Evolutionary conservation across 169 alveolate species (phyloP), one percentile per base, ranked within the genome.

Genomic region (Theileria luwenshuni): DNA sequence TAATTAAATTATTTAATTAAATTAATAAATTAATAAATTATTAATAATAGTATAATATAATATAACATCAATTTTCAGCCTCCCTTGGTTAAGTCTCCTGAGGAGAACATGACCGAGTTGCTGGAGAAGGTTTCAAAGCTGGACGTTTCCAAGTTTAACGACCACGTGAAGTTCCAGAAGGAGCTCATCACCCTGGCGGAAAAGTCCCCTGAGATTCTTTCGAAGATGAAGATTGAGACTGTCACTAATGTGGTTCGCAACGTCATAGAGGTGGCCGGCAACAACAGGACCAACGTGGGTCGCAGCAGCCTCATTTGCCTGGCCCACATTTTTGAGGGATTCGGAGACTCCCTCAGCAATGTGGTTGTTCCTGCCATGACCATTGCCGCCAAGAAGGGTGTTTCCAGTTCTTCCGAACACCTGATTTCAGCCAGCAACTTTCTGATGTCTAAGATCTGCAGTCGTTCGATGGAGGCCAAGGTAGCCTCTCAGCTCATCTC

Each of bases 351-450:
- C n/a, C 21, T 73, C 48, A 23, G 12, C 25, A 73, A 81, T 45
- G 60, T 59, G 0, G 47, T 81, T 17, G 43, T 27, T 1, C 85
- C 64, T n/a, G 80, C 69, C 6, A 12, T 81, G 43, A 60, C 42
- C 21, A 54, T 73, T 23, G 62, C 79, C 56, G 45, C 58, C 23
- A 54, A 68, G 21, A 81, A 81, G 33, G 84, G 83, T 19, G 71
- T 73, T 17, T 60, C 84, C 35, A 76, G 85, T 1, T 81, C 89
- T 23, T 80, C 89, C 6, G 89, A 81, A n/a, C 74, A 60, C 47
- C 74, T 81, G 28, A 28, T 71, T 28, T 19, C 54, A 17, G 60
- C 79, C 25, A 76, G 83, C 13, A 81, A 81, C 61, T 21, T 52
- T n/a, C 27, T 77, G 45, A 45, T 81, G 60, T 68, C 56, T 33